A percentile compares a stretch with the other conserved stretches of the same genome.
These are phyloP conservation scores for Chaetomium fimeti DNA, from an alignment of 495 filamentous ascomycete genomes.

Conservation along the genomic window DNA sequence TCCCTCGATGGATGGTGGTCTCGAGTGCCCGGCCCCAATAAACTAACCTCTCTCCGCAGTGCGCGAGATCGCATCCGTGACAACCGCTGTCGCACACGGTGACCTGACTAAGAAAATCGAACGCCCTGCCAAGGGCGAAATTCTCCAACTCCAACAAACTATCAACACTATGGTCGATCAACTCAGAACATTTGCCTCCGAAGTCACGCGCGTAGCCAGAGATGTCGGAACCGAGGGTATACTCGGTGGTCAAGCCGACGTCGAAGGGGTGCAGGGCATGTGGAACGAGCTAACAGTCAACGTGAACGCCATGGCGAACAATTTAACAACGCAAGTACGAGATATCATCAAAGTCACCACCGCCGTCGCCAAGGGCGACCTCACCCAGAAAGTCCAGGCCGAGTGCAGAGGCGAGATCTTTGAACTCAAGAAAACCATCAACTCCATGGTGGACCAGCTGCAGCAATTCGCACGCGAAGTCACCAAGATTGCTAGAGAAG, in stretches of 20 bases:
- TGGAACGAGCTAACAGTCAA: constrained; percentile 99
- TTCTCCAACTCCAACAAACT: constrained; percentile 92
- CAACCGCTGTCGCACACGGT: constrained; percentile 93
- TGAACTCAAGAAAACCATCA: constrained; percentile 95
- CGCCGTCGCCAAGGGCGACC: constrained; percentile 90
- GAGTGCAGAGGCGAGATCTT: constrained; percentile 96
- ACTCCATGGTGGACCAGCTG: constrained; percentile 97
- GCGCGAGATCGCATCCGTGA: constrained; percentile 95
- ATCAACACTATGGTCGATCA: constrained; percentile 99
- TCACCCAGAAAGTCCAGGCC: constrained; percentile 95
- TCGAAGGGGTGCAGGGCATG: constrained; percentile 76
- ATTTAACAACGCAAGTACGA: constrained; percentile 94
- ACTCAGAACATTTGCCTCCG: constrained; percentile 91
- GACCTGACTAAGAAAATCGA: constrained; percentile 96
- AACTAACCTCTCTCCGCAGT: constrained; percentile 48
- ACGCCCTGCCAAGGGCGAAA: constrained; percentile 90
- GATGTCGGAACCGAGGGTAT: constrained; percentile 98
- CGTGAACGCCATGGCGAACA: constrained; percentile 98
- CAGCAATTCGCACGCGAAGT: constrained; percentile 97
- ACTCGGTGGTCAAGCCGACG: constrained; percentile 93
- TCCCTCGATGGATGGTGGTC: too few relatives aligned
- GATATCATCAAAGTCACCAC: constrained; percentile 99
- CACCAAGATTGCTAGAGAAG: constrained; percentile 94
- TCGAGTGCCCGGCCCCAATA: neutral
- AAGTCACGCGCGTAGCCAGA: constrained; percentile 93